A percentile compares a stretch with the other conserved stretches of the same genome.
Evolutionary conservation across 2,329 filamentous ascomycete species (phyloP).

Genomic region (Apiospora aurea): DNA sequence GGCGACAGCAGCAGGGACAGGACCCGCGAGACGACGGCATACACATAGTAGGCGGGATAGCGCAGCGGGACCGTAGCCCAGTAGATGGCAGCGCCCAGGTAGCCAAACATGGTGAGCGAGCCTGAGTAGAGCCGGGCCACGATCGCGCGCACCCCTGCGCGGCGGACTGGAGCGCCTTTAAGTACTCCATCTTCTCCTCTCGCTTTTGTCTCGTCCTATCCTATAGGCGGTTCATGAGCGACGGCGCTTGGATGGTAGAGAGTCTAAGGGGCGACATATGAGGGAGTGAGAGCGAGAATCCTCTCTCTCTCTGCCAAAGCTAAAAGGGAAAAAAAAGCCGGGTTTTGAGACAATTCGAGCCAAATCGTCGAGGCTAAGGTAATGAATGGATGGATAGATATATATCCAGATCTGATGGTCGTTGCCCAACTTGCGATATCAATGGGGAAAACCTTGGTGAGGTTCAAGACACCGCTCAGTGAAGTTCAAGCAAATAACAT

Average conservation of each 20-base stretch:
- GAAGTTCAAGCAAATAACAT: background rate
- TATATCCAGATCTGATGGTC: background rate
- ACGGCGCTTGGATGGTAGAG: background rate
- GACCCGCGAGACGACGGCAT: conserved; percentile 24
- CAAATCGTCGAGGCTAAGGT: background rate
- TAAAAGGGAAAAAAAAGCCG: background rate
- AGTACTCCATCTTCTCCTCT: conserved; percentile 3
- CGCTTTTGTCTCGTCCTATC: background rate
- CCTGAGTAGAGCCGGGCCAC: conserved; percentile 30
- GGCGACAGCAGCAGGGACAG: conserved; percentile 41
- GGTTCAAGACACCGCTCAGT: background rate
- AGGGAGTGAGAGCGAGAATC: background rate
- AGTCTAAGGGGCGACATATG: conserved; percentile 7
- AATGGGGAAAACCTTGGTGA: background rate
- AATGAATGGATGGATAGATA: background rate
- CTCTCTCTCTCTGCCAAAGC: background rate
- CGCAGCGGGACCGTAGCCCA: conserved; percentile 38
- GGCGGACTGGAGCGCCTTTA: conserved; percentile 32
- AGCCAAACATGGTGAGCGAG: background rate
- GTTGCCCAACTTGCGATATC: background rate
- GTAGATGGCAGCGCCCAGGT: conserved; percentile 34
- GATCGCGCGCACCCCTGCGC: conserved; percentile 23
- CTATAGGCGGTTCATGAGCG: background rate
- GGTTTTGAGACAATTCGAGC: conserved; percentile 16
- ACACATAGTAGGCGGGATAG: conserved; percentile 39